These are phyloP conservation scores for Pseudogymnoascus verrucosus DNA, from an alignment of 2,329 filamentous ascomycete species.

Conservation along the genomic window DNA sequence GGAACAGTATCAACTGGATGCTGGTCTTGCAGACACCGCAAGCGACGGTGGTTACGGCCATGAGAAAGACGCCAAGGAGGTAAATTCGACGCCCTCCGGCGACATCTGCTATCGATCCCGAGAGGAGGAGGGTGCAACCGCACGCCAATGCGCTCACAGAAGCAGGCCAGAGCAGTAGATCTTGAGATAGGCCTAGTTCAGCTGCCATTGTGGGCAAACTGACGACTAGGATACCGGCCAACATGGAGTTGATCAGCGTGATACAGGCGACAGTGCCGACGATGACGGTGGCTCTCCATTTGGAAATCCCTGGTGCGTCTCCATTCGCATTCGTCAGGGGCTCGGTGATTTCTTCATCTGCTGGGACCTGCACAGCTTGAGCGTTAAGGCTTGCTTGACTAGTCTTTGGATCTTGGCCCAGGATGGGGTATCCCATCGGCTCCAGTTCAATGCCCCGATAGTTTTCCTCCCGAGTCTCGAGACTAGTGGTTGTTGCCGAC, in stretches of 20 bases:
- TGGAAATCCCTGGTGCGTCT: slow-evolving; percentile 11
- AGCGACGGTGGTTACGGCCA: slow-evolving; percentile 36
- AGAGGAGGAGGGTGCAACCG: slow-evolving; percentile 39
- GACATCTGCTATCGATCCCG: slow-evolving; percentile 42
- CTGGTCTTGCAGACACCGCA: slow-evolving; percentile 34
- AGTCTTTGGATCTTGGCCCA: not conserved
- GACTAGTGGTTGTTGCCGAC: slow-evolving; percentile 1
- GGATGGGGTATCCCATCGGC: slow-evolving; percentile 10
- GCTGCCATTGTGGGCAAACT: slow-evolving; percentile 34
- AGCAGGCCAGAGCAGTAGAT: slow-evolving; percentile 24
- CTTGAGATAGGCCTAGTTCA: slow-evolving; percentile 26
- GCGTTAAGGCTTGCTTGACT: not conserved
- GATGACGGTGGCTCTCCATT: slow-evolving; percentile 15
- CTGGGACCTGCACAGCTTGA: not conserved
- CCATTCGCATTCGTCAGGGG: slow-evolving; percentile 7
- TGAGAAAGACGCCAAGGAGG: slow-evolving; percentile 36
- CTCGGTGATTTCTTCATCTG: slow-evolving; percentile 6
- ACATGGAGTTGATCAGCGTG: slow-evolving; percentile 23
- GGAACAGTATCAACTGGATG: slow-evolving; percentile 38
- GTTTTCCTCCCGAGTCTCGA: not conserved
- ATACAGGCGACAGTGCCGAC: slow-evolving; percentile 18
- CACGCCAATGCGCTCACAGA: slow-evolving; percentile 32
- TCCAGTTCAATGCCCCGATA: slow-evolving; percentile 12
- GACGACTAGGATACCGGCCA: slow-evolving; percentile 32
- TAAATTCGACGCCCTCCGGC: slow-evolving; percentile 39